Conservation (phyloP, 495 filamentous ascomycete species). For the Talaromyces proteolyticus region DNA sequence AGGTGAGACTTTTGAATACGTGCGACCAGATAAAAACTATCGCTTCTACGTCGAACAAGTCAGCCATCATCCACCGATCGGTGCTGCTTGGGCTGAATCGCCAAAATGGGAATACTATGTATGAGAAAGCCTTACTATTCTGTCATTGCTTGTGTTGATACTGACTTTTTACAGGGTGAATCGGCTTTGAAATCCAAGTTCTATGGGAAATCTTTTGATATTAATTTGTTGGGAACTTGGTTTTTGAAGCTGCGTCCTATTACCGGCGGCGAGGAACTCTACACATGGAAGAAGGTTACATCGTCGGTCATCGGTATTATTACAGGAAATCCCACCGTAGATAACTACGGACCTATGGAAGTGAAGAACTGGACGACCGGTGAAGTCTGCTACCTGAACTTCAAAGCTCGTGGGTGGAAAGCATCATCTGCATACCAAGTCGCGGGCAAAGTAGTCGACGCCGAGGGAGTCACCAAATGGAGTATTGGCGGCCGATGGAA, state of each 20-base stretch:
- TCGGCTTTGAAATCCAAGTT: constrained; percentile 97
- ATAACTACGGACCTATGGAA: constrained; percentile 97
- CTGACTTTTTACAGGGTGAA: constrained; percentile 55
- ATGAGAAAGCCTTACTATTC: constrained; percentile 4
- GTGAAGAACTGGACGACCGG: constrained; percentile 96
- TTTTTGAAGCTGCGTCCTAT: constrained; percentile 82
- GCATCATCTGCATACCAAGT: constrained; percentile 84
- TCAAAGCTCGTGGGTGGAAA: constrained; percentile 95
- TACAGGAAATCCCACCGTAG: constrained; percentile 91
- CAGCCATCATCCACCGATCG: constrained; percentile 94
- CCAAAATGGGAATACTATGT: constrained; percentile 94
- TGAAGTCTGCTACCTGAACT: constrained; percentile 84
- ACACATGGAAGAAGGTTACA: constrained; percentile 98
- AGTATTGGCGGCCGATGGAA: constrained; percentile 94
- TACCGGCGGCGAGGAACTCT: constrained; percentile 78
- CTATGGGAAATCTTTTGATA: constrained; percentile 94
- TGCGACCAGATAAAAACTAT: constrained; percentile 89
- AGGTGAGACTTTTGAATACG: constrained; percentile 97
- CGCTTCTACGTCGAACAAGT: constrained; percentile 99
- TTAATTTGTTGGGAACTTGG: constrained; percentile 95
- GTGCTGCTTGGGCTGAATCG: constrained; percentile 88
- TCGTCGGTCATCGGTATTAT: constrained; percentile 98
- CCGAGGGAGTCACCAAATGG: constrained; percentile 69
- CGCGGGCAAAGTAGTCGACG: constrained; percentile 73
- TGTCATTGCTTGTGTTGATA: background rate